These are phyloP conservation scores for Tetrapisispora nanseiensis DNA, from an alignment of 805 yeast species.

Conservation along the genomic window DNA sequence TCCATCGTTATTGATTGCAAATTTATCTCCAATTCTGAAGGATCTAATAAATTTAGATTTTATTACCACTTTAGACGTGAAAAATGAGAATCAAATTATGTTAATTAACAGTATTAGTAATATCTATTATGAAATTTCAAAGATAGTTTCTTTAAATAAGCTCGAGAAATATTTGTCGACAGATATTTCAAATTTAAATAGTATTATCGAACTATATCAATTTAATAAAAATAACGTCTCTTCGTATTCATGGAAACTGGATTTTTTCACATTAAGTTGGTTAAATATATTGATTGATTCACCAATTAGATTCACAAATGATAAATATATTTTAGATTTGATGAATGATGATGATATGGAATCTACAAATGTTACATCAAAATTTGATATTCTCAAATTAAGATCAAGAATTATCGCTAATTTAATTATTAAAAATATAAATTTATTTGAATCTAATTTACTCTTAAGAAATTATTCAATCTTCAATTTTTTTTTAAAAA, in stretches of 20 bases:
- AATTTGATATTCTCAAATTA: neutral
- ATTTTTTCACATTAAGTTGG: constrained; percentile 56
- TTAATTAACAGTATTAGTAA: neutral
- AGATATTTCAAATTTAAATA: constrained; percentile 32
- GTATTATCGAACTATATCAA: neutral
- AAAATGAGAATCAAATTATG: constrained; percentile 1
- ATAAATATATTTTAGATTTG: constrained; percentile 16
- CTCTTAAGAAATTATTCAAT: constrained; percentile 8
- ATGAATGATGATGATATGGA: neutral
- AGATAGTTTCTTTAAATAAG: constrained; percentile 56
- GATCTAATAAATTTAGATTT: neutral
- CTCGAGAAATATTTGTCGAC: constrained; percentile 51
- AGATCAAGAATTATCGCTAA: neutral
- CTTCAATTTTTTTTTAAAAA: constrained; percentile 14
- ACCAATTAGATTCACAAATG: constrained; percentile 54
- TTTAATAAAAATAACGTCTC: neutral
- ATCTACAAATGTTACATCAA: neutral
- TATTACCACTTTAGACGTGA: neutral
- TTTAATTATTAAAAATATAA: neutral
- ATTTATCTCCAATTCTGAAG: constrained; percentile 4
- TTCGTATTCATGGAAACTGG: constrained; percentile 36
- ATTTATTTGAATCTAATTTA: neutral
- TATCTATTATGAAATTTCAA: constrained; percentile 34
- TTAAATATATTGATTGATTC: constrained; percentile 55
- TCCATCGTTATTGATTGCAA: constrained; percentile 11